phyloP scores from a whole-genome alignment of 495 filamentous ascomycete genomes.

The Cercophora newfieldiana region DNA sequence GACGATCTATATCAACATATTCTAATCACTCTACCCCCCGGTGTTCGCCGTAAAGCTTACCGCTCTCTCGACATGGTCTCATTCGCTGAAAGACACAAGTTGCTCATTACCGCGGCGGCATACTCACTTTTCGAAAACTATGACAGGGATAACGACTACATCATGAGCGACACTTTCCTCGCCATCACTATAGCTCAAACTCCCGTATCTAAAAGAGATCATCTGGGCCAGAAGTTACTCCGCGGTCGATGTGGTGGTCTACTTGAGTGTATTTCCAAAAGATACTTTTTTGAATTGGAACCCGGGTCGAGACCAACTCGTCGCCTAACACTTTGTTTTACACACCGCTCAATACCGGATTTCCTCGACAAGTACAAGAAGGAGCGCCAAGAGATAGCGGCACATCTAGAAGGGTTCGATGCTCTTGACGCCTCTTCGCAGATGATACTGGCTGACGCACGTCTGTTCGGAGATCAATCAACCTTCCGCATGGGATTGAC shows the following conservation, averaged over 20 bases:
- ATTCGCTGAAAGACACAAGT: not conserved
- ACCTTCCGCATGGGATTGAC: too few relatives aligned
- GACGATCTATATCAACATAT: conserved; percentile 2
- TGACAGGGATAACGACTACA: not conserved
- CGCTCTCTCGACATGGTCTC: conserved; percentile 2
- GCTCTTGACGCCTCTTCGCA: too few relatives aligned
- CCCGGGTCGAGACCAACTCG: not conserved
- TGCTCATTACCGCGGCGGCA: not conserved
- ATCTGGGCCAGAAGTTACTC: not conserved
- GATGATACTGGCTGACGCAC: too few relatives aligned
- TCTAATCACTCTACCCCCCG: not conserved
- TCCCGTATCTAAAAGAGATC: not conserved
- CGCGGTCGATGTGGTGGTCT: conserved; percentile 5
- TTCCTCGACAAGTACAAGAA: too few relatives aligned
- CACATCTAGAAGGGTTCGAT: too few relatives aligned
- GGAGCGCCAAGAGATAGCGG: too few relatives aligned
- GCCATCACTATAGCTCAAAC: not conserved
- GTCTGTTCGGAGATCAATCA: too few relatives aligned
- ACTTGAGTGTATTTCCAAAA: not conserved
- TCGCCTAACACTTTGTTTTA: not conserved
- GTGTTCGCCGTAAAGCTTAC: not conserved
- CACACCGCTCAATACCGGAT: conserved; percentile 12
- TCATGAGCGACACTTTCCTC: not conserved
- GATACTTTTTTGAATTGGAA: too few relatives aligned
- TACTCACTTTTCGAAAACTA: conserved; percentile 14